Conservation (phyloP, 2,329 filamentous ascomycete species). For the Dryadomyces quercus-mongolicae region DNA sequence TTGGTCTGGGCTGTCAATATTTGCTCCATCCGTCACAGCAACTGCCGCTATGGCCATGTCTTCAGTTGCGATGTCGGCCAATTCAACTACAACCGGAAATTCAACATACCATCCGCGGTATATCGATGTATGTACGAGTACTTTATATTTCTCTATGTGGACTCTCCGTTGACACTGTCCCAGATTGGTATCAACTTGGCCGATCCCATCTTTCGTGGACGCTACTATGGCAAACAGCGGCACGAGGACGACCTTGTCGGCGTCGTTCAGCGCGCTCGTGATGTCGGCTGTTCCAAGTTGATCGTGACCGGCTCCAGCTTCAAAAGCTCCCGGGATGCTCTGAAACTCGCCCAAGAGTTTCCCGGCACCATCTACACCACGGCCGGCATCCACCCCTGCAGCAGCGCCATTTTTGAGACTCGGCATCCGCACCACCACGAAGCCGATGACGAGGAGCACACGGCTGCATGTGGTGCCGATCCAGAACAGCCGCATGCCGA, state of each 20-base stretch:
- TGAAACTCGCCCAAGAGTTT: conserved; percentile 61
- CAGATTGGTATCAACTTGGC: conserved; percentile 91
- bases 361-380: conserved; percentile 78
- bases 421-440: conserved; percentile 30
- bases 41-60: conserved; percentile 9
- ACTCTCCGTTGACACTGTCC: conserved; percentile 2
- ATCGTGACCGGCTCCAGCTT: conserved; percentile 91
- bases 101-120: conserved; percentile 37
- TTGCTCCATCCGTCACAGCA: background rate
- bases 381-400: conserved; percentile 88
- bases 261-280: conserved; percentile 65
- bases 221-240: conserved; percentile 66
- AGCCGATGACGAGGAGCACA: conserved; percentile 29
- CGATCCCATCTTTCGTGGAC: conserved; percentile 78
- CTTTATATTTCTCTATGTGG: background rate
- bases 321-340: conserved; percentile 60
- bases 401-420: conserved; percentile 63
- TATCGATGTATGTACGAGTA: conserved; percentile 40
- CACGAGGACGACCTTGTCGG: conserved; percentile 64
- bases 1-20: background rate
- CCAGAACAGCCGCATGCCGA: conserved; percentile 32
- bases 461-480: conserved; percentile 41
- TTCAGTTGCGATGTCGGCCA: conserved; percentile 9
- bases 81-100: conserved; percentile 4
- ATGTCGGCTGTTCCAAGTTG: conserved; percentile 75